Base-by-base conservation (phyloP, 352 stramenopile genomes). In the Phytophthora palmivora region DNA sequence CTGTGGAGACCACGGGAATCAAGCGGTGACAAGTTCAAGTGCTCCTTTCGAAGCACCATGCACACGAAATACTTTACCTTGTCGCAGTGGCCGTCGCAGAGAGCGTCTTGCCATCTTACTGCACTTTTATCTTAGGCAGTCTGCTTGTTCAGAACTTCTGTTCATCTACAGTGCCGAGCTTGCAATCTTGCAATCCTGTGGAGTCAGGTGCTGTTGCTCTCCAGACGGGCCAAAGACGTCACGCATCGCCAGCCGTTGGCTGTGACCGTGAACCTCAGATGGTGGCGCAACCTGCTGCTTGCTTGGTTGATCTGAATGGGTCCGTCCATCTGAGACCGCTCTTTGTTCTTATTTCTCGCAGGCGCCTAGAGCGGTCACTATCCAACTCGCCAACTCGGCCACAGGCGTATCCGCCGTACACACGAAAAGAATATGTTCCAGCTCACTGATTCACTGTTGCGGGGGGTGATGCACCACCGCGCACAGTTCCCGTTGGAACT, bases 401-500 rank as follows among this genome's bases (percentile, higher is more conserved):
- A 74, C 65, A 67, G 65, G 44, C 42, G 65, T 39, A 53, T 69
- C 43, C 46, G 45, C 58, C 28, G 14, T 12, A 30, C 45, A 10
- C 48, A 7, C 22, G 11, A 28, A 36, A 47, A 22, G 41, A 46
- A 37, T 24, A 74, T 74, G 66, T 70, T 70, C 41, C 64, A 73
- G 47, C 47, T 73, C 30, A 67, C 42, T 19, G 60, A 70, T 38
- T 59, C 66, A 42, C 28, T 70, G 43, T 38, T 70, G 18, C 65
- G 45, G 6, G 60, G 37, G 7, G 48, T 56, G 14, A 65, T 70
- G 59, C 60, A 70, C 38, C 66, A 59, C 38, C 66, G 60, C 45
- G 48, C 54, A 21, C 65, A 66, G 28, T 74, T 74, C 49, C 60
- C 66, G 2, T 16, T 67, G 8, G 53, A 74, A 45, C 34, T 76